Percentiles rank a stretch among this genome's conserved stretches.
Evolutionary conservation across 345 rosid genomes (phyloP).

Genomic region (Erucastrum elatum): DNA sequence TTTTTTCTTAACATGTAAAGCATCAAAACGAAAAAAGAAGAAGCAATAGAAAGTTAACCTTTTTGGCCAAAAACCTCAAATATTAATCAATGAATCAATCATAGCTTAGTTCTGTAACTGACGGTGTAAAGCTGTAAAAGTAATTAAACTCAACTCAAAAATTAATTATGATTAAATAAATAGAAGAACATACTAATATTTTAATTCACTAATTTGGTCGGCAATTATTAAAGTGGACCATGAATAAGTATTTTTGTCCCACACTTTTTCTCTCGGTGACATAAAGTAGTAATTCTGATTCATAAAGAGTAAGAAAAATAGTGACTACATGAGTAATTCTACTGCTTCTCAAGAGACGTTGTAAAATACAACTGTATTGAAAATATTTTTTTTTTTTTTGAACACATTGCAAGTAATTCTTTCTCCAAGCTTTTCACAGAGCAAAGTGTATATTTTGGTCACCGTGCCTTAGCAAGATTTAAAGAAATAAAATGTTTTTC

Average conservation of each 20-base stretch:
- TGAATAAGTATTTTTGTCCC: conserved; percentile 20
- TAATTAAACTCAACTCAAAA: conserved; percentile 9
- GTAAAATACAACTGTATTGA: background rate
- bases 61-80: conserved; percentile 33
- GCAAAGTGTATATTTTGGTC: background rate
- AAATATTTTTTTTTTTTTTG: too few relatives aligned
- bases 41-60: conserved; percentile 25
- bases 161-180: background rate
- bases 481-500: background rate
- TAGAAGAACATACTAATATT: background rate
- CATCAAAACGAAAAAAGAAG: conserved; percentile 8
- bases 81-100: conserved; percentile 38
- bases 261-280: background rate
- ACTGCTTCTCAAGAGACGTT: background rate
- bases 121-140: conserved; percentile 30
- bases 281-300: conserved; percentile 14
- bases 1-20: conserved; percentile 27
- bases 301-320: conserved; percentile 21
- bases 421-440: background rate
- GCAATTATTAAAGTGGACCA: conserved; percentile 25
- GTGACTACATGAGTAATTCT: background rate
- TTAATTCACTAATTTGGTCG: conserved; percentile 24
- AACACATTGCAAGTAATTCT: background rate
- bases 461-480: background rate
- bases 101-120: conserved; percentile 30